These are phyloP conservation scores for Chondrus crispus DNA, from an alignment of 23 red algal species.

Conservation along the genomic window DNA sequence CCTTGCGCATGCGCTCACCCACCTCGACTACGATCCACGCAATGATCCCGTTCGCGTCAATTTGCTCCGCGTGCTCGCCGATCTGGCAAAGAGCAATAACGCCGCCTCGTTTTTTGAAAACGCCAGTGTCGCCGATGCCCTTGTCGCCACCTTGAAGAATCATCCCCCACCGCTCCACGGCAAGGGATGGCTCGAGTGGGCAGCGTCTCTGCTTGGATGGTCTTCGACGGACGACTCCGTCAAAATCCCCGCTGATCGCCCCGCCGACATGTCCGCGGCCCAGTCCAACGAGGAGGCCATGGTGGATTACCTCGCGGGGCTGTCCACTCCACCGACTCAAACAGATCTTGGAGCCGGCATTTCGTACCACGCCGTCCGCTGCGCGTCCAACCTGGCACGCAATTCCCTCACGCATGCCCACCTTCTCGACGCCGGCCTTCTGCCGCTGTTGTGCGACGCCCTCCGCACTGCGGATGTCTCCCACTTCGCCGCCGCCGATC, in stretches of 20 bases:
- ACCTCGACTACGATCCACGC: constrained; percentile 5
- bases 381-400: constrained; percentile 50
- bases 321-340: background rate
- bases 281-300: constrained; percentile 12
- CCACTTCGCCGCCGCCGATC: background rate
- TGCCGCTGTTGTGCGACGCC: constrained; percentile 4
- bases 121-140: constrained; percentile 6
- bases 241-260: background rate
- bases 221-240: background rate
- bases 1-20: constrained; percentile 20
- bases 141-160: constrained; percentile 9
- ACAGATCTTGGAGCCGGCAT: constrained; percentile 33
- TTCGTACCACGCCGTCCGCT: constrained; percentile 48
- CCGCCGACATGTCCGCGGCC: background rate
- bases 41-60: constrained; percentile 26
- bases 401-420: constrained; percentile 22
- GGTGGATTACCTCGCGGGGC: constrained; percentile 18
- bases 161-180: background rate
- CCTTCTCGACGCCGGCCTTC: constrained; percentile 18
- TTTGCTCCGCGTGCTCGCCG: constrained; percentile 40
- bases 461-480: background rate
- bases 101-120: constrained; percentile 13
- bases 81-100: constrained; percentile 33
- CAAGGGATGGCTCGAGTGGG: constrained; percentile 14
- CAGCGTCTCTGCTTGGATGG: background rate